Conservation (phyloP, 495 filamentous ascomycete species). For the Neurospora discreta region DNA sequence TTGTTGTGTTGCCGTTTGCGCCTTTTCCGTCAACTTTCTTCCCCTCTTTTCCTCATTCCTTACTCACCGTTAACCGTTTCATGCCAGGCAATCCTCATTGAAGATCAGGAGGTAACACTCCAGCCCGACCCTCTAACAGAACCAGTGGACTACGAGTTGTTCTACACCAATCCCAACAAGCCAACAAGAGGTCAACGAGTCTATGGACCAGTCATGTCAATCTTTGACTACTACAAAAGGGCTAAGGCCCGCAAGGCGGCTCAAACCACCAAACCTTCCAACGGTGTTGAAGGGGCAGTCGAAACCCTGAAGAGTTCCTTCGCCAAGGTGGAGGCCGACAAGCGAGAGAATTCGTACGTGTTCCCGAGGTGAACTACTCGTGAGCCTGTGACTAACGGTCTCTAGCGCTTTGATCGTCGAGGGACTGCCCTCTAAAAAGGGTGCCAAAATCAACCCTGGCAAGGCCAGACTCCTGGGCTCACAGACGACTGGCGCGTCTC, state of each 20-base stretch:
- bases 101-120: constrained; percentile 20
- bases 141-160: constrained; percentile 33
- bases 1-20: not conserved
- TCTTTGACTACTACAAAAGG: constrained; percentile 30
- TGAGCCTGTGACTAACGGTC: constrained; percentile 11
- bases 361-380: constrained; percentile 28
- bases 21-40: not conserved
- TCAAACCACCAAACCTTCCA: not conserved
- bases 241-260: constrained; percentile 5
- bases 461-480: constrained; percentile 35
- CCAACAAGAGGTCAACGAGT: constrained; percentile 18
- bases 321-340: constrained; percentile 25
- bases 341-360: constrained; percentile 45
- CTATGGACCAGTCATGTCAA: constrained; percentile 35
- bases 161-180: constrained; percentile 24
- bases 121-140: constrained; percentile 6
- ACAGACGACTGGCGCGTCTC: constrained; percentile 34
- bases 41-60: not conserved
- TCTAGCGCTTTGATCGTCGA: constrained; percentile 23
- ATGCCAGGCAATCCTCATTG: constrained; percentile 29
- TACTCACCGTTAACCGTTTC: constrained; percentile 4
- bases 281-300: not conserved
- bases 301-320: constrained; percentile 27
- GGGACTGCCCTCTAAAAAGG: constrained; percentile 20
- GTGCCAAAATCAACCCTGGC: constrained; percentile 16